A percentile compares a stretch with the other conserved stretches of the same genome.
Conservation (phyloP, 805 yeast species). For the Saccharomycopsis vini region DNA sequence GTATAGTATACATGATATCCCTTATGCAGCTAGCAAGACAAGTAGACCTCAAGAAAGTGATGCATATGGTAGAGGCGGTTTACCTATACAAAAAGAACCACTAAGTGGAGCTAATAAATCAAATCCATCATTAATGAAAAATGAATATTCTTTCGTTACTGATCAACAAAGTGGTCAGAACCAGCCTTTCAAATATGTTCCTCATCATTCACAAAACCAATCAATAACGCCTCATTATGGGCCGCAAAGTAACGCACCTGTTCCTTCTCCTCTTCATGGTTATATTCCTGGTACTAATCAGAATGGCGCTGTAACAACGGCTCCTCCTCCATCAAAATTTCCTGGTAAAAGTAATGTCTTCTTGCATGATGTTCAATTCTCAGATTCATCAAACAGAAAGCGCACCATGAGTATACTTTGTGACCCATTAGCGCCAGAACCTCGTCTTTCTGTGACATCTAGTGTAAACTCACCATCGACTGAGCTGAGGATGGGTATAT, state of each 20-base stretch:
- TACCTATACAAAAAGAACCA: no score
- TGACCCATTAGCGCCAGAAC: slow-evolving; percentile 18
- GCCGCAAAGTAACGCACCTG: background rate
- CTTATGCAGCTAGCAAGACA: no score
- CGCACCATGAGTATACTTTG: slow-evolving; percentile 17
- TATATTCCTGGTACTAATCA: background rate
- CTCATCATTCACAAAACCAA: slow-evolving; percentile 1
- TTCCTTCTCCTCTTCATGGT: background rate
- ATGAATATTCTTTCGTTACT: no score
- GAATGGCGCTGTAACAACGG: background rate
- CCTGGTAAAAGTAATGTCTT: slow-evolving; percentile 9
- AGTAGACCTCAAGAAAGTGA: background rate
- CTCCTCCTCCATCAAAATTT: slow-evolving; percentile 3
- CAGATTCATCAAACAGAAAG: background rate
- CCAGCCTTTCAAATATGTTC: no score
- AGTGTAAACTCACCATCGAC: slow-evolving; percentile 2
- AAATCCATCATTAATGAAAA: no score
- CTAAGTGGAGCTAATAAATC: no score
- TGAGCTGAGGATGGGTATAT: background rate
- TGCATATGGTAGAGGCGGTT: background rate
- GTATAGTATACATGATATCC: background rate
- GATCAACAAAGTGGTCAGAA: no score
- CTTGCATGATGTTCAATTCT: slow-evolving; percentile 5
- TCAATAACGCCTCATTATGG: background rate
- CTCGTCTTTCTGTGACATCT: background rate